Conservation (phyloP, 2,329 filamentous ascomycete genomes). For the Lomentospora prolificans region DNA sequence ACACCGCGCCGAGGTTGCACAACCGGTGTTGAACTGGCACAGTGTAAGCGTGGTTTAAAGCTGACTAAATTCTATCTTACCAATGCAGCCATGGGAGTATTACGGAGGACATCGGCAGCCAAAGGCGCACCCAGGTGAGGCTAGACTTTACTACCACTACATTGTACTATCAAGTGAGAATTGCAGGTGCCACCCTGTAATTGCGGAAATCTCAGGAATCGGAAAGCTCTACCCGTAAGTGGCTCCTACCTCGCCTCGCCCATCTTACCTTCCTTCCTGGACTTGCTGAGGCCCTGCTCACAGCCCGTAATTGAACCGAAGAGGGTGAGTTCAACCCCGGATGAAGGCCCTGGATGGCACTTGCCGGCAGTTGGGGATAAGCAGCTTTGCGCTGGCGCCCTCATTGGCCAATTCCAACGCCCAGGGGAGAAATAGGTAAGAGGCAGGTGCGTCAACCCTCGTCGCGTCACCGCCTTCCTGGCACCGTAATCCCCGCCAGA, state of each 20-base stretch:
- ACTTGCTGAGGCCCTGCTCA: too few species aligned
- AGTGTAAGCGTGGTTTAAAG: background rate
- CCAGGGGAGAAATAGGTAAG: background rate
- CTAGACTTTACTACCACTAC: background rate
- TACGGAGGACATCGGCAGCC: background rate
- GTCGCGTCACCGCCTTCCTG: slow-evolving; percentile 1
- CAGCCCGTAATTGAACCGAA: too few species aligned
- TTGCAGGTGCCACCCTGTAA: background rate
- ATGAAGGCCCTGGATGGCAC: background rate
- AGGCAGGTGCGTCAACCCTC: background rate
- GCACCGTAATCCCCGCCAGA: background rate
- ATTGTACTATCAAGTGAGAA: background rate
- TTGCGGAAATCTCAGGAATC: background rate
- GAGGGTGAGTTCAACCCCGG: too few species aligned
- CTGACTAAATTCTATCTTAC: background rate
- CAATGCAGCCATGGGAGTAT: background rate
- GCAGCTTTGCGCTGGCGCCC: background rate
- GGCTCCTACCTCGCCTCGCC: too few species aligned
- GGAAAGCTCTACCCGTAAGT: too few species aligned
- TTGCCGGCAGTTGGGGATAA: slow-evolving; percentile 2
- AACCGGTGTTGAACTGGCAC: background rate
- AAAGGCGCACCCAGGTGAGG: background rate
- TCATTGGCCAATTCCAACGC: slow-evolving; percentile 3
- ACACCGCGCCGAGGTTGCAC: background rate
- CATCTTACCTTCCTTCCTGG: too few species aligned